Evolutionary conservation across 768 basidiomycete species (phyloP), one percentile per base, ranked within the genome.

Genomic region (Roridomyces roridus): DNA sequence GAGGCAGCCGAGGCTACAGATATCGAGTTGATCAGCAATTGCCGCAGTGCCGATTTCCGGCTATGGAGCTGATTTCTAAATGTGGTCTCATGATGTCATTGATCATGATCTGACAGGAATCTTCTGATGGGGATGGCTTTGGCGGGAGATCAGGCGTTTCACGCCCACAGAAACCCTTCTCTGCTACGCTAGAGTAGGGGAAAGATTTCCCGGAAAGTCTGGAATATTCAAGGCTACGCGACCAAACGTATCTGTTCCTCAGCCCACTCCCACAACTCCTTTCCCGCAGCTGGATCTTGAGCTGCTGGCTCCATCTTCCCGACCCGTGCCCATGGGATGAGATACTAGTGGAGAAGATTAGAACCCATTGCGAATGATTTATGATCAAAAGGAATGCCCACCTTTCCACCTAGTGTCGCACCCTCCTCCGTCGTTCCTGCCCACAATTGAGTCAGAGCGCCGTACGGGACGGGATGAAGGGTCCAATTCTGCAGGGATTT

Each of bases 371-470:
- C 12, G 36, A 57, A 18, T 31, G 20, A 23, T n/a, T n/a, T n/a
- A n/a, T n/a, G 20, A n/a, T 17, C 10, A 28, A 14, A 20, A 17
- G 29, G 18, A 42, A 46, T 11, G 55, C 62, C 1, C 48, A 80
- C 83, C 71, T 83, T 78, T 26, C 84, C 83, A 35, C 77, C 78
- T 23, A 83, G 58, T 2, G 60, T 54, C 4, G 65, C 72, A 5
- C 74, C 81, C 24, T 75, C 77, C 0, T 72, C 65, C 0, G 73
- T 65, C 1, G 83, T 84, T 5, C 79, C 84, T 10, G 80, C 84
- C 55, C 74, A 85, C 0, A 85, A 64, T 48, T 77, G 80, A 1
- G 81, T 84, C 17, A 84, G 62, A 0, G 80, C 80, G 15, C 84
- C 83, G 21, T 71, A 69, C 2, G 70, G 50, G 0, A 71, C 66